Conservation (phyloP, 140 eudicot genomes). For the Cichorium intybus region DNA sequence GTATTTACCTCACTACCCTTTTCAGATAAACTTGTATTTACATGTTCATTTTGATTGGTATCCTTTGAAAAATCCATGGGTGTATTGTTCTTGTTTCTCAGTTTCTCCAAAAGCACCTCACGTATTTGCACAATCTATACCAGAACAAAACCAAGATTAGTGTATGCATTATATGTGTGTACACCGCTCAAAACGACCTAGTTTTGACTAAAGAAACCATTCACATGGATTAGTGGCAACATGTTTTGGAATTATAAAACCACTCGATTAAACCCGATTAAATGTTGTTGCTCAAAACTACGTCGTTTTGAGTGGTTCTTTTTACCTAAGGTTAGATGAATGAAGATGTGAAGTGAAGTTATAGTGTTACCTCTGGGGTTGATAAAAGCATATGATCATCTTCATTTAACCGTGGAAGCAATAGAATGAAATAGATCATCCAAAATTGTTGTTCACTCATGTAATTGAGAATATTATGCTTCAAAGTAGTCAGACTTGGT, state of each 20-base stretch:
- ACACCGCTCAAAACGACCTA: no score
- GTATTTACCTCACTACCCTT: conserved; percentile 16
- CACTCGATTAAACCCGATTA: no score
- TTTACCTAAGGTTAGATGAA: no score
- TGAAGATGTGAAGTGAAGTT: not conserved
- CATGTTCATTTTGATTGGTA: conserved; percentile 5
- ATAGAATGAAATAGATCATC: conserved; percentile 67
- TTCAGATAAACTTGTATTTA: not conserved
- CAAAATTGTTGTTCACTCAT: conserved; percentile 57
- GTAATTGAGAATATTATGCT: conserved; percentile 36
- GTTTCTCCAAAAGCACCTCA: conserved; percentile 47
- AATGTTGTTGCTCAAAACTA: no score
- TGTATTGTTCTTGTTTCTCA: conserved; percentile 37
- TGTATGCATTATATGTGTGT: not conserved
- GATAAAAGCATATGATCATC: conserved; percentile 45
- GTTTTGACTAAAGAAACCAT: no score
- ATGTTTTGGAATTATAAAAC: no score
- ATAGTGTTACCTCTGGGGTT: conserved; percentile 56
- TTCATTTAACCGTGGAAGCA: conserved; percentile 66
- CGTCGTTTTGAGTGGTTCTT: no score
- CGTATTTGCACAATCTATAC: conserved; percentile 52
- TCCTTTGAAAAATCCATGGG: conserved; percentile 19
- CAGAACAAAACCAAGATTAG: conserved; percentile 3
- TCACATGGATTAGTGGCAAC: no score
- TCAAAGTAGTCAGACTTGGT: conserved; percentile 52